Evolutionary conservation across 2,329 filamentous ascomycete genomes (phyloP).

Genomic region (Pseudogymnoascus sp.): DNA sequence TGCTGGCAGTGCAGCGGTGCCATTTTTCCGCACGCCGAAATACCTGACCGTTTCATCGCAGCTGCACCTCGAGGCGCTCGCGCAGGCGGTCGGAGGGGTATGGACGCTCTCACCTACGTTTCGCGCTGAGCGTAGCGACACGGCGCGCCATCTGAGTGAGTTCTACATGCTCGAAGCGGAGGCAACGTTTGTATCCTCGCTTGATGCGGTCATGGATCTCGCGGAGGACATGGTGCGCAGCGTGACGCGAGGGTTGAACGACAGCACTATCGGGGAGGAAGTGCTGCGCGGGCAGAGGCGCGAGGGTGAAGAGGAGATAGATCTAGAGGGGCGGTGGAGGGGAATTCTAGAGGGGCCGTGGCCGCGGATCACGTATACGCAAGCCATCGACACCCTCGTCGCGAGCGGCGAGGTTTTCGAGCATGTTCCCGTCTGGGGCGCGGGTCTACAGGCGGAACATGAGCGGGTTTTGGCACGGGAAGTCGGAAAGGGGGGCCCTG

Average conservation of each 20-base stretch:
- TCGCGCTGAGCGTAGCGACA: slow-evolving; percentile 86
- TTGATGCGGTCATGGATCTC: slow-evolving; percentile 66
- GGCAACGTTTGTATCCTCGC: slow-evolving; percentile 63
- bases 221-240: slow-evolving; percentile 68
- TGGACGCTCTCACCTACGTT: slow-evolving; percentile 95
- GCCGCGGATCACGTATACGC: slow-evolving; percentile 74
- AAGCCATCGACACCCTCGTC: slow-evolving; percentile 63
- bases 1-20: slow-evolving; percentile 22
- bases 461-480: slow-evolving; percentile 74
- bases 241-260: slow-evolving; percentile 35
- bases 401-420: slow-evolving; percentile 53
- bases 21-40: slow-evolving; percentile 78
- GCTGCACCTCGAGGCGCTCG: slow-evolving; percentile 84
- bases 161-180: slow-evolving; percentile 99
- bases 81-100: slow-evolving; percentile 79
- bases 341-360: slow-evolving; percentile 53
- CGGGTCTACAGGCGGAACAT: slow-evolving; percentile 80
- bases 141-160: slow-evolving; percentile 85
- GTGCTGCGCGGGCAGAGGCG: slow-evolving; percentile 39
- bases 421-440: slow-evolving; percentile 59
- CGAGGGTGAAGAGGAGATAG: slow-evolving; percentile 26
- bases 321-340: slow-evolving; percentile 62
- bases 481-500: slow-evolving; percentile 50
- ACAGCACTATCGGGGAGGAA: slow-evolving; percentile 45
- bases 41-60: slow-evolving; percentile 94